These are phyloP conservation scores for Eucalyptus paniculata DNA, from an alignment of 345 rosid genomes.

Conservation along the genomic window DNA sequence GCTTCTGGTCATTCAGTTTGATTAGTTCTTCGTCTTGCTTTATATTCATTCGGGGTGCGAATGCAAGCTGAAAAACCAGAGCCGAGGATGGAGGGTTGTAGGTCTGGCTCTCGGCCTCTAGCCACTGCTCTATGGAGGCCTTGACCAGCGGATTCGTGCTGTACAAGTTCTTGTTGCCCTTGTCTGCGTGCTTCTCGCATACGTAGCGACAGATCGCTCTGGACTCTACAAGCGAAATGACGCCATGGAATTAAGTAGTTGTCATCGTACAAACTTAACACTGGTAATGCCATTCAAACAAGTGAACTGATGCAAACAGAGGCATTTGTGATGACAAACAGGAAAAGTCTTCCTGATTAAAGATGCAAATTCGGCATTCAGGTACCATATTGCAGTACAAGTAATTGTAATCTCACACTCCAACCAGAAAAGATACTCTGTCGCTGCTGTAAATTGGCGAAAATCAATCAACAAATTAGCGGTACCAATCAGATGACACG, in stretches of 20 bases:
- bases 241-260: background rate
- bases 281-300: background rate
- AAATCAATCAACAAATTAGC: background rate
- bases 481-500: background rate
- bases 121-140: slow-evolving; percentile 79
- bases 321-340: background rate
- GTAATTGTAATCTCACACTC: background rate
- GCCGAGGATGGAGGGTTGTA: slow-evolving; percentile 40
- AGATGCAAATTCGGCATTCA: background rate
- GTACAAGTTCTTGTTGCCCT: slow-evolving; percentile 37
- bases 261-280: background rate
- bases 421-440: background rate
- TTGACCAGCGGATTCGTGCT: slow-evolving; percentile 40
- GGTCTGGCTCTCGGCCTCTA: slow-evolving; percentile 60
- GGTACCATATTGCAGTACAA: background rate
- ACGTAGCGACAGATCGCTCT: slow-evolving; percentile 54
- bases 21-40: slow-evolving; percentile 34
- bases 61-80: slow-evolving; percentile 50
- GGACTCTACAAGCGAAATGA: slow-evolving; percentile 19
- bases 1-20: slow-evolving; percentile 34
- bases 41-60: slow-evolving; percentile 43
- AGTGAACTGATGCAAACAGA: background rate
- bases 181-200: slow-evolving; percentile 37
- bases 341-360: background rate
- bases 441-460: background rate